Conservation (phyloP, 495 filamentous ascomycete species). For the Penicillium arizonense region DNA sequence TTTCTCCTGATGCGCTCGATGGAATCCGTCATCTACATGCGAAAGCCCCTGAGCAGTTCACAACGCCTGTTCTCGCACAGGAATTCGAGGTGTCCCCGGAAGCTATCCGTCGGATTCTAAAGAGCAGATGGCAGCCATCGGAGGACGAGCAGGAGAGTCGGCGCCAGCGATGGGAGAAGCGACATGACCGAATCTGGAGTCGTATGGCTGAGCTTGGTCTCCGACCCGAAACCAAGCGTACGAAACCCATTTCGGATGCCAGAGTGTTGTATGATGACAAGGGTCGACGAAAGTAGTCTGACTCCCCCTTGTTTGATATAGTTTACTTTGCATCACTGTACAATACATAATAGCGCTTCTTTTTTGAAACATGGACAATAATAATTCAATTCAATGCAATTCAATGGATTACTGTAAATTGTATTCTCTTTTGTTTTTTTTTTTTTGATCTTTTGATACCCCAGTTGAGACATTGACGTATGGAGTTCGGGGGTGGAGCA, state of each 20-base stretch:
- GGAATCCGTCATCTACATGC: constrained; percentile 79
- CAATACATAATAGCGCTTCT: background rate
- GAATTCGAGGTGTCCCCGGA: constrained; percentile 86
- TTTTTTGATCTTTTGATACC: no score
- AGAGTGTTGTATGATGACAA: constrained; percentile 27
- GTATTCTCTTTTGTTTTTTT: no score
- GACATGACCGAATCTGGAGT: constrained; percentile 75
- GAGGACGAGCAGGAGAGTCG: constrained; percentile 60
- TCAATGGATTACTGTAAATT: no score
- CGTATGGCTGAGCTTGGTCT: constrained; percentile 72
- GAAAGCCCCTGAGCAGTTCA: constrained; percentile 71
- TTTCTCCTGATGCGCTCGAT: constrained; percentile 87
- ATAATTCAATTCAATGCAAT: no score
- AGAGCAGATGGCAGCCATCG: constrained; percentile 74
- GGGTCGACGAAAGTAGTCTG: background rate
- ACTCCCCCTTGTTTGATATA: background rate
- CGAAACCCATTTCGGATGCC: constrained; percentile 22
- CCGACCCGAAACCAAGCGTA: constrained; percentile 36
- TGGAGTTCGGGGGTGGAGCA: constrained; percentile 5
- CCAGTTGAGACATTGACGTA: no score
- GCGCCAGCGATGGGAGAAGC: constrained; percentile 70
- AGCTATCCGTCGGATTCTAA: constrained; percentile 81
- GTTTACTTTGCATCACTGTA: background rate
- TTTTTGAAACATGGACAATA: background rate
- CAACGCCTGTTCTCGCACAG: constrained; percentile 68